Evolutionary conservation across 345 rosid species (phyloP).

Genomic region (Heritiera littoralis): DNA sequence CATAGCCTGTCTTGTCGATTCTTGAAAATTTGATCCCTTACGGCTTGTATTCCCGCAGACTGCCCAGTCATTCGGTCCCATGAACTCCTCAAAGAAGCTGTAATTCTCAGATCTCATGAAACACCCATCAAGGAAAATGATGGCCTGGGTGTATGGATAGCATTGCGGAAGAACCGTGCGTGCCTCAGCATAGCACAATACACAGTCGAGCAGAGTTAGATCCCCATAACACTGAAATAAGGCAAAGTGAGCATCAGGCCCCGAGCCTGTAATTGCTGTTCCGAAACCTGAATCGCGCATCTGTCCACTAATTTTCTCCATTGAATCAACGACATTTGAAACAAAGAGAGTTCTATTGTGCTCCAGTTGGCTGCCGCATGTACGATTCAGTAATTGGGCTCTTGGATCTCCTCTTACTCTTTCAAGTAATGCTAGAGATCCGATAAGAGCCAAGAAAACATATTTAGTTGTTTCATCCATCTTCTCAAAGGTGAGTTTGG

Average conservation of each 20-base stretch:
- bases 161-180: constrained; percentile 85
- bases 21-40: constrained; percentile 43
- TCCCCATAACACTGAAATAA: constrained; percentile 91
- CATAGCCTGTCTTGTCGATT: constrained; percentile 53
- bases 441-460: constrained; percentile 21
- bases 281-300: constrained; percentile 65
- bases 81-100: constrained; percentile 67
- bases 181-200: constrained; percentile 87
- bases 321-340: constrained; percentile 69
- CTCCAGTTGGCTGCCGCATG: constrained; percentile 50
- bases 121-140: constrained; percentile 88
- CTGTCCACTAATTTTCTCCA: constrained; percentile 80
- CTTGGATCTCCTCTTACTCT: constrained; percentile 58
- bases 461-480: constrained; percentile 21
- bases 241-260: constrained; percentile 69
- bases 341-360: constrained; percentile 62
- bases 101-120: constrained; percentile 92
- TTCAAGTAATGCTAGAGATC: constrained; percentile 18
- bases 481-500: neutral
- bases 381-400: constrained; percentile 42
- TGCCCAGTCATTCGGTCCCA: constrained; percentile 54
- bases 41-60: constrained; percentile 66
- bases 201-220: constrained; percentile 77
- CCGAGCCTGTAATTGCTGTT: constrained; percentile 61
- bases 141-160: constrained; percentile 74